These are phyloP conservation scores for Suaeda aralocaspica DNA, from an alignment of 148 eudicot genomes.

Conservation along the genomic window DNA sequence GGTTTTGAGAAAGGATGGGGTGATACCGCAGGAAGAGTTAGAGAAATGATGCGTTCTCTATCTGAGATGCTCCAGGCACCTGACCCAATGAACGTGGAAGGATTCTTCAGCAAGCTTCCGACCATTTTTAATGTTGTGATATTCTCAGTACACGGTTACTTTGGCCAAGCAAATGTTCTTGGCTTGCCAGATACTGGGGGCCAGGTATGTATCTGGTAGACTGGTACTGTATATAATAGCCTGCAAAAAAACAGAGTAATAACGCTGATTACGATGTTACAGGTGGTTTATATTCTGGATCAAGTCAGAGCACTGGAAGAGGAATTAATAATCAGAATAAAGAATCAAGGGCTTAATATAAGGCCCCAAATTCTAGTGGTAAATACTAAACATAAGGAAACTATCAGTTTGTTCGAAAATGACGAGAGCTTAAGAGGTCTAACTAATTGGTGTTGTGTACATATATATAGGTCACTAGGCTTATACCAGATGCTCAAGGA, in stretches of 20 bases:
- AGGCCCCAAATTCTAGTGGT: slow-evolving; percentile 96
- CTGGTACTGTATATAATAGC: neutral
- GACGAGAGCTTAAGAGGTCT: neutral
- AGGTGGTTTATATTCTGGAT: slow-evolving; percentile 94
- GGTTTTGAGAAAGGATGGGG: slow-evolving; percentile 99
- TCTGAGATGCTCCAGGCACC: slow-evolving; percentile 93
- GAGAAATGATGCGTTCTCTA: slow-evolving; percentile 65
- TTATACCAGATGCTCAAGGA: slow-evolving; percentile 91
- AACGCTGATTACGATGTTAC: slow-evolving; percentile 10
- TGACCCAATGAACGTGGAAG: slow-evolving; percentile 58
- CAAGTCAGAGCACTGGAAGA: slow-evolving; percentile 91
- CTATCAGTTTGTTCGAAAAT: neutral
- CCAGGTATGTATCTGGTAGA: slow-evolving; percentile 57
- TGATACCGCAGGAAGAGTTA: slow-evolving; percentile 64
- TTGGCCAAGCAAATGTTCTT: slow-evolving; percentile 86
- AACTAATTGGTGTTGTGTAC: slow-evolving; percentile 9
- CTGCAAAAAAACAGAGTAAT: slow-evolving; percentile 8
- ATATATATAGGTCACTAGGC: slow-evolving; percentile 84
- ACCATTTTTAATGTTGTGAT: slow-evolving; percentile 68
- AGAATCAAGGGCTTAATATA: slow-evolving; percentile 74
- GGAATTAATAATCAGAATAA: slow-evolving; percentile 69
- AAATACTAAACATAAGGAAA: slow-evolving; percentile 15
- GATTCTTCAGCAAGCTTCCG: slow-evolving; percentile 68
- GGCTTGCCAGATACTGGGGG: slow-evolving; percentile 99
- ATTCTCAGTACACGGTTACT: slow-evolving; percentile 92